Evolutionary conservation across 257 asterid genomes (phyloP), one percentile per base, ranked within the genome.

Genomic region (Nicotiana otophora): DNA sequence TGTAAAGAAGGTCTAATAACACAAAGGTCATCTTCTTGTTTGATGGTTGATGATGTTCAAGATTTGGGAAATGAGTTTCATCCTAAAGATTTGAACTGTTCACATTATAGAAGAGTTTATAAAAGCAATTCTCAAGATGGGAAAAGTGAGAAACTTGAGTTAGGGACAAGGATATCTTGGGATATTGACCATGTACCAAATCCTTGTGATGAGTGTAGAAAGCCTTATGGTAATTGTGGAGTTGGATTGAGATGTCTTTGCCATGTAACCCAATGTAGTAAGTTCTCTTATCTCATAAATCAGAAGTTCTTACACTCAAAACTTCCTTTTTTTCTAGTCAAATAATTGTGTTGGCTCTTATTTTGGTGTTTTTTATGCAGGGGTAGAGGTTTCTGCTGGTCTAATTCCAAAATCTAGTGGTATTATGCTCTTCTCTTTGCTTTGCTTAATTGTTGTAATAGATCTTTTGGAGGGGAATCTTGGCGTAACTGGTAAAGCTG

Each of bases 211-310:
- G 84, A 92, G 85, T 93, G 97, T 78, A 81, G 81, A 34, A 89
- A 87, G 84, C 87, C 86, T 8, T 42, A 89, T 81, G 95, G 95
- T 2, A 86, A 90, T 75, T 93, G 94, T 83, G 97, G 92, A 46
- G 88, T 72, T 30, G 97, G 86, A n/a, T 86, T 93, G 68, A 90
- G 92, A 92, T 93, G 97, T 68, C 55, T 88, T 75, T 93, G 94
- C 84, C 92, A 92, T 83, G 88, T 89, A 2, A 80, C 51, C 7
- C 78, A 85, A 54, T 92, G 96, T 87, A 92, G 97, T 93, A 83
- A 87, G 92, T 85, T 30, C 46, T 19, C 80, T 57, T 15, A 68
- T 67, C 72, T 54, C 74, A 26, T 20, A 34, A 51, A 2, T 51
- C 46, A 9, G 16, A 51, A 53, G 19, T 4, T 15, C 11, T 53